Evolutionary conservation across 2,329 filamentous ascomycete species (phyloP).

Genomic region (Ceratocystiopsis minuta): DNA sequence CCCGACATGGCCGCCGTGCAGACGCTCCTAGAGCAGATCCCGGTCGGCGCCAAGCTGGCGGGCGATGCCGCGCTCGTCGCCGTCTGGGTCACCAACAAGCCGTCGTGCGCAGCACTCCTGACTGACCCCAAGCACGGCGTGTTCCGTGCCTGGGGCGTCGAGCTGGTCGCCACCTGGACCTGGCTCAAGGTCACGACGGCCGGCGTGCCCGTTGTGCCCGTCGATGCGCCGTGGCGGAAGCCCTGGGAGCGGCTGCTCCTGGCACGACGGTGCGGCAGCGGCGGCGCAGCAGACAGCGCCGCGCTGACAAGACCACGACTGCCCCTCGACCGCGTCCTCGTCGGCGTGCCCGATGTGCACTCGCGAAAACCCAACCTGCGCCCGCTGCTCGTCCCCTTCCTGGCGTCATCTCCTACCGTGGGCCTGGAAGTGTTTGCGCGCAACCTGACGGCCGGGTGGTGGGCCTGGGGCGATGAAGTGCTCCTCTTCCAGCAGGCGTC

Average conservation of each 20-base stretch:
- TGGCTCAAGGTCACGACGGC: constrained; percentile 56
- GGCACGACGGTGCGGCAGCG: constrained; percentile 25
- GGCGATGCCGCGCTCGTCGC: constrained; percentile 30
- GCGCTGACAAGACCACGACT: background rate
- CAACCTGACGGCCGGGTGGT: constrained; percentile 58
- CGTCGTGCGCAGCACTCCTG: constrained; percentile 36
- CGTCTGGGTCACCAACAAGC: constrained; percentile 64
- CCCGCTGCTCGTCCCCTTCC: constrained; percentile 28
- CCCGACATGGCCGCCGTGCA: constrained; percentile 27
- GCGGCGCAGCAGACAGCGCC: constrained; percentile 16
- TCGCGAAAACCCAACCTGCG: constrained; percentile 62
- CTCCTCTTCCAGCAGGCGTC: constrained; percentile 43
- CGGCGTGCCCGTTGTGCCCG: constrained; percentile 45
- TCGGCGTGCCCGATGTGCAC: constrained; percentile 58
- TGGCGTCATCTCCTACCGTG: constrained; percentile 18
- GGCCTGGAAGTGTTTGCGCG: constrained; percentile 65
- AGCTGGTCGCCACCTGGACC: constrained; percentile 51
- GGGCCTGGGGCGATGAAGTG: constrained; percentile 60
- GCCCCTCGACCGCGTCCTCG: constrained; percentile 33
- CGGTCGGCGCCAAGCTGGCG: constrained; percentile 36
- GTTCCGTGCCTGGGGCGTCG: constrained; percentile 49
- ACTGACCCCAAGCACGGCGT: constrained; percentile 30
- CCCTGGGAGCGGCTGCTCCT: constrained; percentile 61
- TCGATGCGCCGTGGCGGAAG: constrained; percentile 48
- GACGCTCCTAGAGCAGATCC: constrained; percentile 32